phyloP scores from a whole-genome alignment of 2,329 filamentous ascomycete genomes.

The Aspergillus terreus region DNA sequence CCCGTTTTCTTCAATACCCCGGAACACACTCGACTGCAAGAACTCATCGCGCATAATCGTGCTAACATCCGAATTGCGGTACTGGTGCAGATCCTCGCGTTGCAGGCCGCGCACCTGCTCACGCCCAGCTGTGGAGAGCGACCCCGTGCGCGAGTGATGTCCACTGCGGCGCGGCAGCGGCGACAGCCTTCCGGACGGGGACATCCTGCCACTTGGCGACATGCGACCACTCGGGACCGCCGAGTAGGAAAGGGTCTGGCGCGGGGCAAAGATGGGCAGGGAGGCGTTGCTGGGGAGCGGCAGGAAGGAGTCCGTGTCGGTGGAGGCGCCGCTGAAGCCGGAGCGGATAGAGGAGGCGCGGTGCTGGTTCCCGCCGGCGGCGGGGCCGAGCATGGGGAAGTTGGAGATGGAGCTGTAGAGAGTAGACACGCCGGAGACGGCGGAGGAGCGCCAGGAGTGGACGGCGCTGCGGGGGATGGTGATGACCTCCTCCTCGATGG shows the following conservation, averaged over 20 bases:
- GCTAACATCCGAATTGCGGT: slow-evolving; percentile 38
- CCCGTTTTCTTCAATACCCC: slow-evolving; percentile 8
- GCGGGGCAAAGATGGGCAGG: slow-evolving; percentile 32
- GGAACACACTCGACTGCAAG: slow-evolving; percentile 22
- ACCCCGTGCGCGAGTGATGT: slow-evolving; percentile 16
- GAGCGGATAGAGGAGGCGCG: slow-evolving; percentile 22
- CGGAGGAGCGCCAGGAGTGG: slow-evolving; percentile 34
- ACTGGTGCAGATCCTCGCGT: slow-evolving; percentile 32
- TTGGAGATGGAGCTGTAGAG: slow-evolving; percentile 22
- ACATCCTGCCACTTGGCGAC: slow-evolving; percentile 17
- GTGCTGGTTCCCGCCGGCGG: neutral
- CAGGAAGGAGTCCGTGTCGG: slow-evolving; percentile 27
- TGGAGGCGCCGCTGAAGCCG: slow-evolving; percentile 27
- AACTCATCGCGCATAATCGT: slow-evolving; percentile 33
- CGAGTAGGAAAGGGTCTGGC: slow-evolving; percentile 18
- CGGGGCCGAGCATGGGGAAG: slow-evolving; percentile 15
- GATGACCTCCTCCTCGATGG: slow-evolving; percentile 35
- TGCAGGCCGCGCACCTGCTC: slow-evolving; percentile 31
- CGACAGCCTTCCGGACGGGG: slow-evolving; percentile 15
- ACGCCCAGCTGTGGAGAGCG: slow-evolving; percentile 25
- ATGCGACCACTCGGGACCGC: slow-evolving; percentile 6
- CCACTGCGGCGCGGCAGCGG: slow-evolving; percentile 9
- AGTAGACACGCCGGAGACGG: slow-evolving; percentile 29
- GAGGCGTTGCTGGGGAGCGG: slow-evolving; percentile 20
- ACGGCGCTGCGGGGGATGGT: slow-evolving; percentile 32